Evolutionary conservation across 2,329 filamentous ascomycete genomes (phyloP).

Genomic region (Calycina marina): DNA sequence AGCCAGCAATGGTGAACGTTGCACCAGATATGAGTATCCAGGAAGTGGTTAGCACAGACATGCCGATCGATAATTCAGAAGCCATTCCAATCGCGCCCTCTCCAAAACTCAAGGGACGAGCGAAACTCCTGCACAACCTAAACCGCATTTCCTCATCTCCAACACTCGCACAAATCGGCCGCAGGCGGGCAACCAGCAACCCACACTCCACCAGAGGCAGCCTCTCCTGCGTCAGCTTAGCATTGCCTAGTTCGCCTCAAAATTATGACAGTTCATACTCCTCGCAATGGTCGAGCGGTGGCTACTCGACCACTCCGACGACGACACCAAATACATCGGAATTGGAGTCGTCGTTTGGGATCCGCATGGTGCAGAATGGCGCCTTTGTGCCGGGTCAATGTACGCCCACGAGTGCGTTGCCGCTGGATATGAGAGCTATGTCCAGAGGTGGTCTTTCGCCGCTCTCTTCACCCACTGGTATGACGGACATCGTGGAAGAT

Average conservation of each 20-base stretch:
- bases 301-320: conserved; percentile 20
- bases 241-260: conserved; percentile 14
- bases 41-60: conserved; percentile 5
- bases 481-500: conserved; percentile 19
- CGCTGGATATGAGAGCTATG: conserved; percentile 10
- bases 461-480: conserved; percentile 10
- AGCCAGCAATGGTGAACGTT: conserved; percentile 11
- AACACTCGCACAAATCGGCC: conserved; percentile 18
- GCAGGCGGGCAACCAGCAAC: conserved; percentile 19
- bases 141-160: conserved; percentile 24
- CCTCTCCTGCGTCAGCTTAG: conserved; percentile 21
- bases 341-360: conserved; percentile 14
- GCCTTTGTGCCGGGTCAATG: conserved; percentile 8
- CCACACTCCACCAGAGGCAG: conserved; percentile 19
- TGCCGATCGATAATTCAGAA: conserved; percentile 15
- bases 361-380: conserved; percentile 12
- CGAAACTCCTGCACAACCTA: conserved; percentile 19
- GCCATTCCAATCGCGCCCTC: conserved; percentile 16
- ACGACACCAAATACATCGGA: conserved; percentile 17
- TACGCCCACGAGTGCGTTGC: conserved; percentile 14
- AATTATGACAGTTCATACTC: conserved; percentile 16
- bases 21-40: conserved; percentile 13
- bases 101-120: conserved; percentile 18
- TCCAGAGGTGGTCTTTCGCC: conserved; percentile 10
- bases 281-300: conserved; percentile 12